Evolutionary conservation across 345 rosid genomes (phyloP).

Genomic region (Eucalyptus curtisii): DNA sequence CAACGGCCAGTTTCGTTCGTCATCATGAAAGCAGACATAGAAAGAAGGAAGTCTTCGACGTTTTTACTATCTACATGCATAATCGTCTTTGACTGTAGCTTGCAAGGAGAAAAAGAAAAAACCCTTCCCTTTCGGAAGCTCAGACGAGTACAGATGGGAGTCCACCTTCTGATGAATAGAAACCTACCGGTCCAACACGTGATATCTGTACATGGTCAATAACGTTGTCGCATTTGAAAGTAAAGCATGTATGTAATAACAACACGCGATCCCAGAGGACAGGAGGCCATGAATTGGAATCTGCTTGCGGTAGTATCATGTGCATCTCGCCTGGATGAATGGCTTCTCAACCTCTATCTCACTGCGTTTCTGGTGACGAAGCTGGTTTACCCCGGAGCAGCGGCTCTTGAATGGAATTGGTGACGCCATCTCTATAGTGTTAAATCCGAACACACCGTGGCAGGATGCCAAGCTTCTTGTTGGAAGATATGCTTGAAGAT

Average conservation of each 20-base stretch:
- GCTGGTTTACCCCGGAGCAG: background rate
- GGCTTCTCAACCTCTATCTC: background rate
- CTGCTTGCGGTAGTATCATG: background rate
- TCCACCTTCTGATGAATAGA: background rate
- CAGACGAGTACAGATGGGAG: background rate
- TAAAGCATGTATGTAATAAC: background rate
- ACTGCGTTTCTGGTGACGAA: background rate
- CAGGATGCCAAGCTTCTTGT: background rate
- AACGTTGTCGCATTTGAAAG: background rate
- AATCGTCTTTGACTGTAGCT: background rate
- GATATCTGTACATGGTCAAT: background rate
- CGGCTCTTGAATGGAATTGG: background rate
- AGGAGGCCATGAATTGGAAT: background rate
- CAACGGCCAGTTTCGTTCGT: background rate
- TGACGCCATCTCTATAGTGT: background rate
- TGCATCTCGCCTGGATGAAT: background rate
- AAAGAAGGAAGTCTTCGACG: background rate
- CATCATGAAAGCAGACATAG: background rate
- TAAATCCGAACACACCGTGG: background rate
- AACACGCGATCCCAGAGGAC: background rate
- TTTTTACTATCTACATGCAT: background rate
- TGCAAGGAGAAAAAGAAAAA: background rate
- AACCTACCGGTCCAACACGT: background rate
- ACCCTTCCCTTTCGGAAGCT: background rate
- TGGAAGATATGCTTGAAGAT: too few species aligned